A percentile compares a stretch with the other conserved stretches of the same genome.
These are phyloP conservation scores for Piloderma croceum DNA, from an alignment of 768 basidiomycete species.

Conservation along the genomic window DNA sequence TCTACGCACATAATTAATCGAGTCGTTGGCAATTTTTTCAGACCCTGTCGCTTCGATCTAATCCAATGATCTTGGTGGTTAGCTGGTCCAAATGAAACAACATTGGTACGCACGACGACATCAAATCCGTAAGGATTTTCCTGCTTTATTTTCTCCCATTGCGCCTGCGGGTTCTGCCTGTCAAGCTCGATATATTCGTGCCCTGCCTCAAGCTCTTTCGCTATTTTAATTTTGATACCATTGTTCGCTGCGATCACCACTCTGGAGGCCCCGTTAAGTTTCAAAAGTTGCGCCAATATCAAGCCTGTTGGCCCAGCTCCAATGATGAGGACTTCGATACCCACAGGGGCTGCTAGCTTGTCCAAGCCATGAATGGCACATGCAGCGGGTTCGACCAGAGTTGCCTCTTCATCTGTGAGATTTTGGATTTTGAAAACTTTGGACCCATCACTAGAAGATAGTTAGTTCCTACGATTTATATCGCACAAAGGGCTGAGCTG, in stretches of 20 bases:
- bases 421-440: constrained; percentile 38
- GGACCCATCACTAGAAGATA: constrained; percentile 21
- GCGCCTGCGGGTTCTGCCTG: constrained; percentile 27
- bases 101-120: constrained; percentile 28
- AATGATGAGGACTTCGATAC: constrained; percentile 35
- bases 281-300: constrained; percentile 38
- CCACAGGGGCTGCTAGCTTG: constrained; percentile 35
- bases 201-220: constrained; percentile 32
- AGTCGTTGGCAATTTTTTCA: constrained; percentile 34
- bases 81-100: not conserved
- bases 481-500: constrained; percentile 10
- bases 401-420: constrained; percentile 37
- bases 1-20: constrained; percentile 36
- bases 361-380: constrained; percentile 42
- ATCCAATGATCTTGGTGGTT: not conserved
- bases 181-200: constrained; percentile 39
- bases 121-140: constrained; percentile 42
- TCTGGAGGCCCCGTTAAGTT: constrained; percentile 17
- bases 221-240: constrained; percentile 38
- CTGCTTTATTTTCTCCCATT: constrained; percentile 36
- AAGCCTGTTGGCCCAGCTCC: constrained; percentile 40
- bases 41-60: constrained; percentile 37
- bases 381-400: constrained; percentile 37
- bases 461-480: not conserved
- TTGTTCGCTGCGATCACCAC: constrained; percentile 31